These are phyloP conservation scores for Irpex sp. DNA, from an alignment of 1,284 basidiomycete species.

Conservation along the genomic window DNA sequence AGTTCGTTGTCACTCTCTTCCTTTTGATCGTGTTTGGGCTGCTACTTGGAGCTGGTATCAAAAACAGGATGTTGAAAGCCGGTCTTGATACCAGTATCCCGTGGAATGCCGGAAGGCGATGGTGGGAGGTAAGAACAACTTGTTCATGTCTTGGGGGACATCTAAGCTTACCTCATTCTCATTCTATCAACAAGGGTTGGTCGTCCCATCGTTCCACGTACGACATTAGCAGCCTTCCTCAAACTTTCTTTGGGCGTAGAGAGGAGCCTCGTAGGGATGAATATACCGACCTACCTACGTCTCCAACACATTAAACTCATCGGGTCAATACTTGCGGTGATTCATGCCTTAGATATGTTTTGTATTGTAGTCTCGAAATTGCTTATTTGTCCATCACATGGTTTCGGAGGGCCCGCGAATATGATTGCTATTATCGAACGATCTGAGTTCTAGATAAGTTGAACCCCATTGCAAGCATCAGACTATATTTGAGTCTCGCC, in stretches of 20 bases:
- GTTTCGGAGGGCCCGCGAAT: not conserved
- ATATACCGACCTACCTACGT: constrained; percentile 34
- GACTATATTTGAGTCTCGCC: too few species aligned
- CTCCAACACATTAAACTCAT: not conserved
- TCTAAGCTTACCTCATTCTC: not conserved
- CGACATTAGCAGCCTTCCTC: constrained; percentile 41
- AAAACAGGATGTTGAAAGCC: constrained; percentile 74
- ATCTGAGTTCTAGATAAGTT: too few species aligned
- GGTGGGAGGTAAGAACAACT: constrained; percentile 77
- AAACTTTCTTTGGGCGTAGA: constrained; percentile 25
- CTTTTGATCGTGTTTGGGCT: constrained; percentile 82
- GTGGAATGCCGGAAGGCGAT: constrained; percentile 59
- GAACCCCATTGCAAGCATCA: too few species aligned
- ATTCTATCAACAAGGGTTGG: constrained; percentile 45
- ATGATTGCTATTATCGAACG: too few species aligned
- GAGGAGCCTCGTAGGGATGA: constrained; percentile 32
- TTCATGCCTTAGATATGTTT: not conserved
- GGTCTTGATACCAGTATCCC: constrained; percentile 61
- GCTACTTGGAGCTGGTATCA: constrained; percentile 79
- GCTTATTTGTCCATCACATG: not conserved
- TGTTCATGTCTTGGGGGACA: not conserved
- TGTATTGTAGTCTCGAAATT: not conserved
- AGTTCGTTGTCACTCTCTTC: constrained; percentile 88
- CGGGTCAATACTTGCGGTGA: not conserved
- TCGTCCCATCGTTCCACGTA: constrained; percentile 51